These are phyloP conservation scores for Casuarina equisetifolia DNA, from an alignment of 306 rosid species.

Conservation along the genomic window DNA sequence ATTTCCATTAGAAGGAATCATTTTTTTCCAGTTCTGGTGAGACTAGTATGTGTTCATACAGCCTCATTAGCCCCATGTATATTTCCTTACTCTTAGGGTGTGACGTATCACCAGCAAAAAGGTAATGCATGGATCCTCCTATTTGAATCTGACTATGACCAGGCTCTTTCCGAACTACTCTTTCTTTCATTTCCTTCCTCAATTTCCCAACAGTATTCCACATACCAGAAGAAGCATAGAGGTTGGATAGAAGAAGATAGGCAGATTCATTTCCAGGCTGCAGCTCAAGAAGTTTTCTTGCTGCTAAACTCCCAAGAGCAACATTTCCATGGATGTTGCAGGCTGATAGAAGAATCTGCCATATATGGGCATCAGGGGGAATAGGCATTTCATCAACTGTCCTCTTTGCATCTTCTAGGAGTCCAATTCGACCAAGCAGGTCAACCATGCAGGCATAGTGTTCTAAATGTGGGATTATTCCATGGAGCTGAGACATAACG, in stretches of 20 bases:
- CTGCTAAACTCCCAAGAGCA: not conserved
- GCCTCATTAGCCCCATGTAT: conserved; percentile 3
- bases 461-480: conserved; percentile 12
- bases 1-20: not conserved
- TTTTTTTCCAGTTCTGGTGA: conserved; percentile 1
- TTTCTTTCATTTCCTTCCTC: conserved; percentile 9
- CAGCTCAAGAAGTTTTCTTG: conserved; percentile 17
- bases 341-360: conserved; percentile 10
- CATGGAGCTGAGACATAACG: conserved; percentile 15
- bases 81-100: conserved; percentile 7
- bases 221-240: conserved; percentile 12
- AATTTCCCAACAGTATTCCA: conserved; percentile 1
- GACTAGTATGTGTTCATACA: conserved; percentile 3
- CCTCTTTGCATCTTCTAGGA: conserved; percentile 17
- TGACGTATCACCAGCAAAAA: not conserved
- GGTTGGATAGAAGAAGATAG: conserved; percentile 12
- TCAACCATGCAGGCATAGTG: conserved; percentile 19
- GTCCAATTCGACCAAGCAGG: conserved; percentile 16
- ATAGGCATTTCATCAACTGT: conserved; percentile 16
- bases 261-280: conserved; percentile 12
- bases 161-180: conserved; percentile 3
- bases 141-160: conserved; percentile 12
- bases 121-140: conserved; percentile 1
- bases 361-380: conserved; percentile 20
- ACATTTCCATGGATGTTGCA: conserved; percentile 13